phyloP scores from a whole-genome alignment of 2,329 filamentous ascomycete genomes.

The Rhinocladiella similis region DNA sequence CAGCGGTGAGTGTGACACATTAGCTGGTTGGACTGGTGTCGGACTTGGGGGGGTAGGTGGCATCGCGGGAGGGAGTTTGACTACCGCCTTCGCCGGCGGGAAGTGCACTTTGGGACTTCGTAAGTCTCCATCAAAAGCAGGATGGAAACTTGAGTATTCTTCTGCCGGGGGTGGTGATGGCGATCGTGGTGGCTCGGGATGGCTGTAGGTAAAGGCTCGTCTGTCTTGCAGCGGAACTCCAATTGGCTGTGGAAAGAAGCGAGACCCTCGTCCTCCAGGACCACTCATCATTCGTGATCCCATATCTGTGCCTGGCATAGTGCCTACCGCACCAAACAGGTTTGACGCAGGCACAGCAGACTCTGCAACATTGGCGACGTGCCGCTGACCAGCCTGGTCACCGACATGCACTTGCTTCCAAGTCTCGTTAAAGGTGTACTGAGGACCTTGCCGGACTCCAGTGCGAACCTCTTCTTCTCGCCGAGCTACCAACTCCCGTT shows the following conservation, averaged over 20 bases:
- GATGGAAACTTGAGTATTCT: slow-evolving; percentile 53
- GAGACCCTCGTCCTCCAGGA: slow-evolving; percentile 44
- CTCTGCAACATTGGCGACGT: slow-evolving; percentile 40
- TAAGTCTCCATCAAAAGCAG: slow-evolving; percentile 54
- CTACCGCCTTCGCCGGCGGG: slow-evolving; percentile 66
- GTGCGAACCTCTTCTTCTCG: slow-evolving; percentile 39
- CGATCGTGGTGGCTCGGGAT: slow-evolving; percentile 37
- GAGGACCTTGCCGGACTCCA: slow-evolving; percentile 35
- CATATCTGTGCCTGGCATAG: slow-evolving; percentile 39
- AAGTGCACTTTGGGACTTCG: slow-evolving; percentile 58
- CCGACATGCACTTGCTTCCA: slow-evolving; percentile 47
- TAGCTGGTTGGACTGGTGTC: slow-evolving; percentile 23
- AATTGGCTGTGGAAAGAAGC: slow-evolving; percentile 45
- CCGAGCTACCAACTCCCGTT: slow-evolving; percentile 40
- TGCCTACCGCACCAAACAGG: slow-evolving; percentile 40
- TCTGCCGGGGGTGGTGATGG: slow-evolving; percentile 60
- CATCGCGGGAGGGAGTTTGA: slow-evolving; percentile 65
- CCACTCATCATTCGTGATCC: slow-evolving; percentile 37
- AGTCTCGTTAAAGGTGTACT: slow-evolving; percentile 44
- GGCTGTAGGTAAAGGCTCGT: slow-evolving; percentile 36
- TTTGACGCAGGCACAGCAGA: slow-evolving; percentile 36
- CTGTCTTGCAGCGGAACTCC: slow-evolving; percentile 30
- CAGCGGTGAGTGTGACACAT: slow-evolving; percentile 30
- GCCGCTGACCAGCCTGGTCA: slow-evolving; percentile 42
- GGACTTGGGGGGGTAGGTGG: slow-evolving; percentile 28